Percentiles rank a stretch among this genome's conserved stretches.
Conservation (phyloP, 2,329 filamentous ascomycete genomes). For the Neopestalotiopsis sp. region DNA sequence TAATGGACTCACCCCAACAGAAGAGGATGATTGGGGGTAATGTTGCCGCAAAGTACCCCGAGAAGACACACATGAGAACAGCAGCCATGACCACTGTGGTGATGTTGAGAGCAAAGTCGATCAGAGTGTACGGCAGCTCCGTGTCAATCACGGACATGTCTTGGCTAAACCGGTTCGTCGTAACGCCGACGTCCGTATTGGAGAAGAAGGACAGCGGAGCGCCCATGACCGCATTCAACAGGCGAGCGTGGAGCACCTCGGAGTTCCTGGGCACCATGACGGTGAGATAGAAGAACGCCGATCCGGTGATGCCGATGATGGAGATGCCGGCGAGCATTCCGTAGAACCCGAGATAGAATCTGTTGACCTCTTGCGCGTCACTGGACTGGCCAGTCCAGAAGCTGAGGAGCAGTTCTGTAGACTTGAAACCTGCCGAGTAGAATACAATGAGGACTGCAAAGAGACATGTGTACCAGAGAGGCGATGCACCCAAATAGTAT, state of each 20-base stretch:
- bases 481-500: neutral
- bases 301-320: constrained; percentile 11
- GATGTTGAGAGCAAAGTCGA: neutral
- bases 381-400: neutral
- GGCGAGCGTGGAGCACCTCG: constrained; percentile 16
- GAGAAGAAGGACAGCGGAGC: constrained; percentile 13
- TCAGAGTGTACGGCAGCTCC: neutral
- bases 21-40: constrained; percentile 30
- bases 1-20: constrained; percentile 21
- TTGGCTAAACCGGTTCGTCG: constrained; percentile 17
- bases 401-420: neutral
- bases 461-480: neutral
- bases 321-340: neutral
- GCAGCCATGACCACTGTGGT: constrained; percentile 19
- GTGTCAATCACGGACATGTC: constrained; percentile 18
- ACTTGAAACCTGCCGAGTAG: neutral
- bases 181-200: constrained; percentile 11
- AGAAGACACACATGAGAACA: constrained; percentile 28
- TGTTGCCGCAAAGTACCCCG: constrained; percentile 25
- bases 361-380: neutral
- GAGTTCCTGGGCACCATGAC: constrained; percentile 17
- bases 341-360: neutral
- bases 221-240: neutral
- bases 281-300: constrained; percentile 7
- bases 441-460: neutral